Evolutionary conservation across 768 basidiomycete genomes (phyloP), one percentile per base, ranked within the genome.

Genomic region (Leccinellum luteum): DNA sequence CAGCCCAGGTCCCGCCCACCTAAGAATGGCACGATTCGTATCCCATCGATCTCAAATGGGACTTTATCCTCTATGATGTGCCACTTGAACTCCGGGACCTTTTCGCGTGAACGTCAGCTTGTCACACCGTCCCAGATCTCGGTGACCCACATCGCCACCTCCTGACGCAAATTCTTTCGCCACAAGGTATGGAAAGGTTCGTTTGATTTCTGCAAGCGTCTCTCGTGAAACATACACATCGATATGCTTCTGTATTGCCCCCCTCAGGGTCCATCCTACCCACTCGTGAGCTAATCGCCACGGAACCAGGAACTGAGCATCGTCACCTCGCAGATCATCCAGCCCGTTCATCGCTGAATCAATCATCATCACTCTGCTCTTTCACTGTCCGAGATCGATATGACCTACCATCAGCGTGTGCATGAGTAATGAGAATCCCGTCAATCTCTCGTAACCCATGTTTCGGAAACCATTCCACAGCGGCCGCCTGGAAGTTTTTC

Each of bases 1-100:
- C 3, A 15, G 9, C 30, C n/a, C 45, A 38, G 2, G 25, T 15
- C 17, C 10, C 25, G 12, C 23, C 3, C 62, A 86, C 88, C 88
- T 66, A 75, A 74, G 66, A 91, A 84, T 7, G 90, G 89, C 10
- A 81, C 85, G 10, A 92, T 71, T 51, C 72, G 63, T 58, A 91
- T 79, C 4, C 83, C 85, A 3, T 75, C 78, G 25, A 94, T 82
- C 54, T 86, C 82, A 60, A 94, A 90, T 2, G 85, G 79, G 25
- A 79, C 76, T 17, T 79, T 79, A 60, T 91, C 84, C 44, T 85
- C 80, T 61, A 94, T 85, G 52, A 94, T 82, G 63, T 90, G 87
- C 87, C 89, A 94, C 64, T 80, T 79, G 67, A 94, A 87, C 59
- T 89, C 85, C 6, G 92, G 92, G 13, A 94, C 85, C 86, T 93